These are phyloP conservation scores for Populus alba DNA, from an alignment of 345 rosid species.

Conservation along the genomic window DNA sequence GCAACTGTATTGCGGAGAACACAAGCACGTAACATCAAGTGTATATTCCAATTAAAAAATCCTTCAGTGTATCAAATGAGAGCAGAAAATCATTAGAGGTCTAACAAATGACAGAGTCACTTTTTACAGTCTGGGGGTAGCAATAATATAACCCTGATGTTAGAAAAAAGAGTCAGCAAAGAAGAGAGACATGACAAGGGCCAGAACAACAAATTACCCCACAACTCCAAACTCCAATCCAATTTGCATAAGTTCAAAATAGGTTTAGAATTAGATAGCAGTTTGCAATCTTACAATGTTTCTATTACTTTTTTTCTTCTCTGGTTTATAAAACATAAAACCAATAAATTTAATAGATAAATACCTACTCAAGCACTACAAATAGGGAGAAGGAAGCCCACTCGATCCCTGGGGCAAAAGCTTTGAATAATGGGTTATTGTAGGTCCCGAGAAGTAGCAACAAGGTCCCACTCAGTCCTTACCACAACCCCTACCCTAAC, in stretches of 20 bases:
- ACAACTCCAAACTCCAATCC: neutral
- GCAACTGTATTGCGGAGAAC: neutral
- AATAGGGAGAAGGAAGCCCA: too few species aligned
- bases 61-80: neutral
- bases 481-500: neutral
- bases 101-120: neutral
- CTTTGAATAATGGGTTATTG: neutral
- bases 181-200: neutral
- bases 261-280: neutral
- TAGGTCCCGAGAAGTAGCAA: neutral
- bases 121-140: neutral
- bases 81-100: neutral
- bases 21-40: neutral
- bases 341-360: neutral
- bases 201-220: too few species aligned
- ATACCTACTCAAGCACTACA: neutral
- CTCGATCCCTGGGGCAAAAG: too few species aligned
- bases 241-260: neutral
- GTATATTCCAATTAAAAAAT: neutral
- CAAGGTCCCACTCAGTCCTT: neutral
- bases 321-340: neutral
- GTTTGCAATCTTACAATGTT: too few species aligned
- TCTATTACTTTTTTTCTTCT: too few species aligned
- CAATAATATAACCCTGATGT: neutral
- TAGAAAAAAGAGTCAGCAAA: neutral